Conservation (phyloP, 1,284 basidiomycete genomes). For the Vanrija pseudolonga region DNA sequence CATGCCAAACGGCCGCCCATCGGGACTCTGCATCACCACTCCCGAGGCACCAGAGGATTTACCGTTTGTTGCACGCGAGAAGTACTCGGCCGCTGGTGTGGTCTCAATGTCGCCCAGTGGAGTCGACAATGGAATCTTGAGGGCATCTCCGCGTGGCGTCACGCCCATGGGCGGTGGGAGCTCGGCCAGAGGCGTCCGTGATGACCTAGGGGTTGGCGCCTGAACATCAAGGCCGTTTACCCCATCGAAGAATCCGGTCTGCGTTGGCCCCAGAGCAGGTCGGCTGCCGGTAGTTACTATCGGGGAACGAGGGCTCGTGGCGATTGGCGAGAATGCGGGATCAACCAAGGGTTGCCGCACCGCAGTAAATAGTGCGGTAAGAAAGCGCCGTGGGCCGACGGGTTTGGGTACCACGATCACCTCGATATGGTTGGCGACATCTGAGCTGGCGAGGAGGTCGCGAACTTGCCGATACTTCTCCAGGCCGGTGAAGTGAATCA, state of each 20-base stretch:
- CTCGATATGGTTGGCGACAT: constrained; percentile 59
- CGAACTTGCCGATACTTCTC: constrained; percentile 81
- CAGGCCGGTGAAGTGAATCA: constrained; percentile 86
- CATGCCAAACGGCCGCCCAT: constrained; percentile 88
- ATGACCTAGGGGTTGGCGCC: neutral
- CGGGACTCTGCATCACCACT: constrained; percentile 83
- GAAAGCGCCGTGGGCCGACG: constrained; percentile 81
- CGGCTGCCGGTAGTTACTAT: constrained; percentile 27
- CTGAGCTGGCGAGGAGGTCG: constrained; percentile 64
- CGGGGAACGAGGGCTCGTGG: constrained; percentile 79
- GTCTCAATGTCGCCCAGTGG: constrained; percentile 43
- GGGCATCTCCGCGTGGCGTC: constrained; percentile 33
- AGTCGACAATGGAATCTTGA: constrained; percentile 15
- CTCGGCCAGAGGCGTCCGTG: no score
- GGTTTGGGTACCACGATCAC: constrained; percentile 94
- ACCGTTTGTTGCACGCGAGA: constrained; percentile 67
- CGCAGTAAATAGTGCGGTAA: constrained; percentile 84
- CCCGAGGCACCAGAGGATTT: constrained; percentile 79
- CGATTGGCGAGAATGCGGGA: constrained; percentile 85
- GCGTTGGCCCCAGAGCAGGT: constrained; percentile 21
- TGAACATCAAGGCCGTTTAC: constrained; percentile 22
- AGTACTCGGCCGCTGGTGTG: constrained; percentile 81
- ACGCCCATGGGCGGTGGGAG: no score
- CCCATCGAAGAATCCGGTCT: constrained; percentile 39
- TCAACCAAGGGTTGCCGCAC: constrained; percentile 78